phyloP scores from a whole-genome alignment of 208 protist species.

The Trypanosoma boissoni region DNA sequence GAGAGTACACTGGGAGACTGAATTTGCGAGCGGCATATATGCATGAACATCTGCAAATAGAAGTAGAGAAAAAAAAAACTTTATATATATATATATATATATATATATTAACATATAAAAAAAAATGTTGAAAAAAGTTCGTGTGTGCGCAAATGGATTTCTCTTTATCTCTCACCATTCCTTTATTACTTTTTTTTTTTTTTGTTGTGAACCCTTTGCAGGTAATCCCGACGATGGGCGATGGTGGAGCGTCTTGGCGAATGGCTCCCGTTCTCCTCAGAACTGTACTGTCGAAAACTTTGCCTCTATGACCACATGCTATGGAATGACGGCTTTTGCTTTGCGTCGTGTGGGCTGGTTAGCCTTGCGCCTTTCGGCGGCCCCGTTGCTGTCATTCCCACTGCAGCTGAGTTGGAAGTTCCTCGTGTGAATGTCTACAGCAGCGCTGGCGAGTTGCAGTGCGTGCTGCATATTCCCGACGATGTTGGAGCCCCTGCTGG shows the following conservation, averaged over 20 bases:
- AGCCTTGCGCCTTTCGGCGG: conserved; percentile 39
- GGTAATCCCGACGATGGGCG: background rate
- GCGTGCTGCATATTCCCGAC: conserved; percentile 9
- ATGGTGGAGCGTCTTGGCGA: conserved; percentile 52
- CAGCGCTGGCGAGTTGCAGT: conserved; percentile 35
- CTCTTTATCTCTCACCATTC: background rate
- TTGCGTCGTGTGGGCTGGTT: conserved; percentile 12
- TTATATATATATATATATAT: conserved; percentile 10
- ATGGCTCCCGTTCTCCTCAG: conserved; percentile 47
- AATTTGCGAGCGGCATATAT: background rate
- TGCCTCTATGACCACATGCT: conserved; percentile 36
- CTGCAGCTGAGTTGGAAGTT: background rate
- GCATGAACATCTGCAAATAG: background rate
- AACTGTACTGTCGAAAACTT: conserved; percentile 33
- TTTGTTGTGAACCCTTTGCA: background rate
- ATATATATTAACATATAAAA: too few species aligned
- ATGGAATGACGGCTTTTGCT: conserved; percentile 27
- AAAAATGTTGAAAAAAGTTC: too few species aligned
- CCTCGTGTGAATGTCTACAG: conserved; percentile 29
- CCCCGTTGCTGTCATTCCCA: conserved; percentile 19
- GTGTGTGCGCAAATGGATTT: conserved; percentile 3
- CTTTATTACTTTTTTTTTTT: conserved; percentile 18
- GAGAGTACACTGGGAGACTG: conserved; percentile 12
- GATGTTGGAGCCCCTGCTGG: conserved; percentile 16
- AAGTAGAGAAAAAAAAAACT: too few species aligned